A percentile compares a stretch with the other conserved stretches of the same genome.
Evolutionary conservation across 176 grass and related monocot genomes (phyloP).

Genomic region (Otatea glauca): DNA sequence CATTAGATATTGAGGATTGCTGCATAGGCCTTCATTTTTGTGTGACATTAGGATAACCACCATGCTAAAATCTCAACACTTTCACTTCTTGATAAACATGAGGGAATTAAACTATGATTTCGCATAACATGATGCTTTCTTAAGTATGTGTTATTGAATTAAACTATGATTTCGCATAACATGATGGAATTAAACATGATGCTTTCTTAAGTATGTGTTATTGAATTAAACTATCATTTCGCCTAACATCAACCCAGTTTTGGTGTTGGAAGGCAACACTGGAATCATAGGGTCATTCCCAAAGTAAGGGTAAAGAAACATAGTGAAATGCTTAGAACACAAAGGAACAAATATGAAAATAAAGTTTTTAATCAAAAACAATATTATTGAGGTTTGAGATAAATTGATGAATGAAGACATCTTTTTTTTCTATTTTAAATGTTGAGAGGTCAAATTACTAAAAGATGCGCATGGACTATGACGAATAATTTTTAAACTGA

Average conservation of each 20-base stretch:
- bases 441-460: conserved; percentile 21
- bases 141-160: too few relatives aligned
- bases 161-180: too few relatives aligned
- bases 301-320: neutral
- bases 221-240: too few relatives aligned
- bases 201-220: too few relatives aligned
- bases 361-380: neutral
- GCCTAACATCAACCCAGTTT: too few relatives aligned
- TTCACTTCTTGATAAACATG: neutral
- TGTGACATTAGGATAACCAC: conserved; percentile 40
- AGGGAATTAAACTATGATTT: too few relatives aligned
- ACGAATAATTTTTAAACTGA: conserved; percentile 20
- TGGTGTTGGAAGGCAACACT: neutral
- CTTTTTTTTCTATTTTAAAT: conserved; percentile 31
- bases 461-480: neutral
- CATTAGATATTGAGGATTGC: too few relatives aligned
- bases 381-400: conserved; percentile 1
- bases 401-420: conserved; percentile 2
- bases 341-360: neutral
- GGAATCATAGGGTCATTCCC: neutral
- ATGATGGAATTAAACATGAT: too few relatives aligned
- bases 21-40: too few relatives aligned
- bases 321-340: conserved; percentile 8
- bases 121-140: too few relatives aligned
- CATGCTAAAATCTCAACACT: neutral